Percentiles rank a stretch among this genome's conserved stretches.
These are phyloP conservation scores for Aspergillus sergii DNA, from an alignment of 2,329 filamentous ascomycete species.

Conservation along the genomic window DNA sequence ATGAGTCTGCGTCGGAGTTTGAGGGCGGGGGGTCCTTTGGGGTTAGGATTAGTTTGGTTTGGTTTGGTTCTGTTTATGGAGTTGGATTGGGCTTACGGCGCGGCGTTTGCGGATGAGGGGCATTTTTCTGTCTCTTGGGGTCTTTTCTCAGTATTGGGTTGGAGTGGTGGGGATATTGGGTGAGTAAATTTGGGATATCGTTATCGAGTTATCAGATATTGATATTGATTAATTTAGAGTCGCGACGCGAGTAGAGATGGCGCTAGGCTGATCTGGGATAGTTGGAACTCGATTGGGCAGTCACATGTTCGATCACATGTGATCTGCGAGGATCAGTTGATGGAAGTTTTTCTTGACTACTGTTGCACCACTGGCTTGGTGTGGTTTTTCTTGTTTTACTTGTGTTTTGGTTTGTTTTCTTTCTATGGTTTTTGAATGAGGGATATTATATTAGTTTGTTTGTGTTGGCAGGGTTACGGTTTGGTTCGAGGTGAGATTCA, in stretches of 20 bases:
- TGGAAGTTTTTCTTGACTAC: neutral
- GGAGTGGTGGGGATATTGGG: neutral
- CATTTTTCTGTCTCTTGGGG: slow-evolving; percentile 22
- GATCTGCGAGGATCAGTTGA: slow-evolving; percentile 3
- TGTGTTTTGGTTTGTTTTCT: neutral
- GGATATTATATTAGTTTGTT: neutral
- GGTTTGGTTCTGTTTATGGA: neutral
- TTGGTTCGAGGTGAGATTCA: neutral
- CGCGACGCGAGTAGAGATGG: slow-evolving; percentile 12
- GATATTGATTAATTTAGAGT: slow-evolving; percentile 21
- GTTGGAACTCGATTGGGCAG: slow-evolving; percentile 15
- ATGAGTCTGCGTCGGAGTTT: neutral
- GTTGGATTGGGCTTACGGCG: slow-evolving; percentile 24
- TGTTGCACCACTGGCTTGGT: neutral
- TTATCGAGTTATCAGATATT: neutral
- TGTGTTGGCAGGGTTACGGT: neutral
- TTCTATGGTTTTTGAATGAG: rapidly evolving
- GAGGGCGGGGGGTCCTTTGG: neutral
- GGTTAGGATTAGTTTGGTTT: neutral
- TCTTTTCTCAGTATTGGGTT: neutral
- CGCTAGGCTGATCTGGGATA: slow-evolving; percentile 8
- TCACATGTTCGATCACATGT: slow-evolving; percentile 11
- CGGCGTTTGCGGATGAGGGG: slow-evolving; percentile 32
- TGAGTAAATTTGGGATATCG: neutral
- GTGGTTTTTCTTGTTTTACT: neutral